Base-by-base conservation (phyloP, 371 early-diverging fungal species). In the Zychaea mexicana region DNA sequence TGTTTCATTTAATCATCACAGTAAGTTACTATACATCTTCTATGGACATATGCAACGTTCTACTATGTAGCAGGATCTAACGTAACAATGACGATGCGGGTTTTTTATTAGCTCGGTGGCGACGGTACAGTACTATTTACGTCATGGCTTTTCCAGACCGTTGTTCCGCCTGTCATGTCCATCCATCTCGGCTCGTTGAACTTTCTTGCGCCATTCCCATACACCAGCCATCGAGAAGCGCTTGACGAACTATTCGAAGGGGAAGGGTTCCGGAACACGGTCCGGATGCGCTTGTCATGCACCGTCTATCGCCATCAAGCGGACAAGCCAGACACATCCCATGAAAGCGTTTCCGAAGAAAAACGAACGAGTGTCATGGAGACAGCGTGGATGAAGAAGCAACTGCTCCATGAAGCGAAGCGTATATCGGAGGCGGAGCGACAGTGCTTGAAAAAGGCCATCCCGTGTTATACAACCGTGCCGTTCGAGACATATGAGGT, bases 161-260 rank as follows among this genome's bases (percentile, higher is more conserved):
- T 86, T 4, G 93, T 95, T 5, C 97, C 97, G 27, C 94, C 96
- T 0, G 81, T 96, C 26, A 81, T 97, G 15, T 92, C 97, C 1
- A 94, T 97, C 71, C 90, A 94, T 65, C 70, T 94, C 26, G 95
- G 94, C 2, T 91, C 95, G 36, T 74, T 97, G 46, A 96, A 97
- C 5, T 97, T 97, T 60, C 72, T 97, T 47, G 95, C 97, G 0
- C 90, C 92, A 0, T 96, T 94, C 71, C 78, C 89, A 32, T 90
- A 90, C 55, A 72, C 68, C 1, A 70, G 82, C 21, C 86, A 87
- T 45, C 67, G 78, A 17, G 60, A 82, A 6, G 80, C 85, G 12
- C 74, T 94, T 8, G 69, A 71, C 12, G 71, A 80, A 24, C 71
- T 86, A 13, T 83, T 91, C 54, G 77, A 81, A 19, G 78, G 84